Conservation (phyloP, 2,329 filamentous ascomycete species). For the Botrytis sinoallii region DNA sequence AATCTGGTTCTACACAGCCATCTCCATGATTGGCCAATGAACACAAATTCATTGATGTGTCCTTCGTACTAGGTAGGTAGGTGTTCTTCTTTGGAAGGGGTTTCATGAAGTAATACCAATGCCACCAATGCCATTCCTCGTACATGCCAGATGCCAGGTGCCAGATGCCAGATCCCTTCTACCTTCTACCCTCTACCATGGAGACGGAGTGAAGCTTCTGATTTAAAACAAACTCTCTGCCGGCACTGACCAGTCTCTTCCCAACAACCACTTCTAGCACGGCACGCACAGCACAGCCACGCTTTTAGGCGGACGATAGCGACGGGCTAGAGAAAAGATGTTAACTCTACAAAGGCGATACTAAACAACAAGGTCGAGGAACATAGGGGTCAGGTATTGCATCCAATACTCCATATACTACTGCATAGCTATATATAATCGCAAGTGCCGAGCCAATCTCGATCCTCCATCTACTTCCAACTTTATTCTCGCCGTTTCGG, state of each 20-base stretch:
- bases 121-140: background rate
- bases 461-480: background rate
- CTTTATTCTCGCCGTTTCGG: background rate
- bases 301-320: background rate
- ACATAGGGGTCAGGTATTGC: background rate
- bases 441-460: background rate
- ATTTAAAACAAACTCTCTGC: background rate
- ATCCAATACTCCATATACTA: background rate
- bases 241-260: background rate
- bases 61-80: background rate
- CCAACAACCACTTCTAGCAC: background rate
- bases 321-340: background rate
- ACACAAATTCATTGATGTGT: background rate
- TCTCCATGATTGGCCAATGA: background rate
- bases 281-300: background rate
- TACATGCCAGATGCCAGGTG: background rate
- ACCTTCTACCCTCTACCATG: background rate
- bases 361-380: background rate
- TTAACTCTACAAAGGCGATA: background rate
- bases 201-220: background rate
- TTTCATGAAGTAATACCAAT: background rate
- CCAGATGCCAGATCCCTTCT: too few species aligned
- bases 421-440: background rate
- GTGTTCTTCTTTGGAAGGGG: background rate
- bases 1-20: background rate